Base-by-base conservation (phyloP, 768 basidiomycete species). In the Bullera alba region DNA sequence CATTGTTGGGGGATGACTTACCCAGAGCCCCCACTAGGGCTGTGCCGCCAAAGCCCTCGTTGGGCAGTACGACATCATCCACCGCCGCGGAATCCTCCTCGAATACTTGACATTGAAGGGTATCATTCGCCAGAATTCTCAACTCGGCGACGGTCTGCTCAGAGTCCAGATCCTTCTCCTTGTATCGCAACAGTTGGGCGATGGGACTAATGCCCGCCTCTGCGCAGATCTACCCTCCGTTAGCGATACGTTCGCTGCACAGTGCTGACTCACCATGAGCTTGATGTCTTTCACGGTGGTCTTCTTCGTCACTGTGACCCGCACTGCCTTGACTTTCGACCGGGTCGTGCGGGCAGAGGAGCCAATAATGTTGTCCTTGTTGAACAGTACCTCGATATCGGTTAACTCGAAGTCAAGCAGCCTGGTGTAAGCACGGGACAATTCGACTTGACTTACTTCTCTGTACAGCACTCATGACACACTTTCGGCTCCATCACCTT, bases 201-300 rank as follows among this genome's bases (percentile, higher is more conserved):
- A 67, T 67, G 1, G 61, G 65, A 3, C 55, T 55, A 14, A 67
- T 49, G 15, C 44, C 47, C 2, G 25, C 28, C 8, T 25, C 39
- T 2, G 32, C 46, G 45, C 25, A 61, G 34, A 50, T 51, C 56
- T 41, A 42, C 4, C 8, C 37, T 5, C 35, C 3, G 32, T 25
- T 8, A 16, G 15, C 3, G 25, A 4, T 39, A 14, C 22, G 15
- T 32, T 5, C 3, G 16, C 41, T 5, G 27, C 15, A 41, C 3
- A 17, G 5, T 4, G 34, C 17, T 26, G 22, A 41, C 51, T 41
- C 32, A 53, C 51, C 23, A n/a, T 30, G 0, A 60, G 39, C 45
- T 61, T 61, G 23, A 67, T 35, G 6, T 63, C 55, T 28, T 53
- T 54, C 42, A 64, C 45, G 0, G 55, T 53, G 5, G 60, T 61